Evolutionary conservation across 1,284 basidiomycete species (phyloP).

Genomic region (Boletus semigastroideus): DNA sequence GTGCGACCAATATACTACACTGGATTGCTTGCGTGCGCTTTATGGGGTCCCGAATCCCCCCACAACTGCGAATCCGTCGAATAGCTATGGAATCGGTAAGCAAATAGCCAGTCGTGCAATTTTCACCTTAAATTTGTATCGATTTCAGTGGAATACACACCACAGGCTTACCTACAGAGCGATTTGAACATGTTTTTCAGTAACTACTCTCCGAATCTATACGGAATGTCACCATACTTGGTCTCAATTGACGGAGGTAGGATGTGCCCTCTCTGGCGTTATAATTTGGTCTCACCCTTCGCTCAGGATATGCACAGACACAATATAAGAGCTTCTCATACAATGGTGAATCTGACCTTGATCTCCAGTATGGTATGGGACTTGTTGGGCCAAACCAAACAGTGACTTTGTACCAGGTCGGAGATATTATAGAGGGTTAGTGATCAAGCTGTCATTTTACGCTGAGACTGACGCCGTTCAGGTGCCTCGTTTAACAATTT

Average conservation of each 20-base stretch:
- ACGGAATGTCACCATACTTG: constrained; percentile 19
- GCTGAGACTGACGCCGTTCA: constrained; percentile 12
- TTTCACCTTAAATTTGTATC: neutral
- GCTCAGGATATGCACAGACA: constrained; percentile 37
- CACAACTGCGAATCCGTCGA: constrained; percentile 18
- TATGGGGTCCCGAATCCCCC: constrained; percentile 35
- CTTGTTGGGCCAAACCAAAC: constrained; percentile 39
- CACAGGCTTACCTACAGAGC: constrained; percentile 38
- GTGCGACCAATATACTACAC: constrained; percentile 46
- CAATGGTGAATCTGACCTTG: constrained; percentile 51
- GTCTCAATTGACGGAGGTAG: constrained; percentile 33
- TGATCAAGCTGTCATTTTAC: neutral
- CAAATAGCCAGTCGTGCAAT: neutral
- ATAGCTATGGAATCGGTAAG: constrained; percentile 50
- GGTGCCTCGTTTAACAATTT: constrained; percentile 49
- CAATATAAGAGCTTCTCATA: constrained; percentile 35
- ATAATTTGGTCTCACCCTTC: constrained; percentile 5
- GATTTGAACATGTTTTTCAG: constrained; percentile 49
- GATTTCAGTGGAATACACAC: constrained; percentile 11
- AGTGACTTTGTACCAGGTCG: constrained; percentile 46
- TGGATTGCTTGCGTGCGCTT: constrained; percentile 44
- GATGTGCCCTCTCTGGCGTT: neutral
- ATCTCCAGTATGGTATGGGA: constrained; percentile 49
- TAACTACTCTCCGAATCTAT: constrained; percentile 27
- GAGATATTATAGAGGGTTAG: constrained; percentile 42